phyloP scores from a whole-genome alignment of 2,329 filamentous ascomycete species.

The Onygenales sp. region DNA sequence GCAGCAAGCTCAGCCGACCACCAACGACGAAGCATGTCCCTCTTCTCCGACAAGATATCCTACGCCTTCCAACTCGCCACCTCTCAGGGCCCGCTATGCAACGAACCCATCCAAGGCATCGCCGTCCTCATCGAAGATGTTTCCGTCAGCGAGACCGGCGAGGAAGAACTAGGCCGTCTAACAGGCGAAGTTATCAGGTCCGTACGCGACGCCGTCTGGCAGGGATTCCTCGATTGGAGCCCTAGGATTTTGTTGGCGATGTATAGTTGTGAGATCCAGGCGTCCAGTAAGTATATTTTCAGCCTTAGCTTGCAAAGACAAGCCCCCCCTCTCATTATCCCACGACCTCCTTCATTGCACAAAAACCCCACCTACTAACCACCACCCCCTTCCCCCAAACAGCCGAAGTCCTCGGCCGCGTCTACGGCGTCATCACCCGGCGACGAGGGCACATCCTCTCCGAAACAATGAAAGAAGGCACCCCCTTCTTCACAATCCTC shows the following conservation, averaged over 20 bases:
- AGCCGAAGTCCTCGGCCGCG: conserved; percentile 86
- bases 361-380: conserved; percentile 9
- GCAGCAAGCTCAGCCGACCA: conserved; percentile 1
- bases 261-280: conserved; percentile 97
- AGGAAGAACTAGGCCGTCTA: conserved; percentile 60
- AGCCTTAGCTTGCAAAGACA: neutral
- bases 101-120: conserved; percentile 86
- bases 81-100: conserved; percentile 78
- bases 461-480: conserved; percentile 88
- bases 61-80: conserved; percentile 93
- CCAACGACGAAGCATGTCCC: conserved; percentile 36
- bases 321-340: neutral
- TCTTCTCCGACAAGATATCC: conserved; percentile 80
- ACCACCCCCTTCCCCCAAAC: conserved; percentile 15
- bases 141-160: conserved; percentile 47
- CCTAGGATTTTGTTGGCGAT: conserved; percentile 92
- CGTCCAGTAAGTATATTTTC: conserved; percentile 54
- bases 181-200: conserved; percentile 91
- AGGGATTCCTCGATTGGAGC: conserved; percentile 90
- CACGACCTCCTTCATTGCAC: neutral
- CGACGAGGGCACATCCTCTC: conserved; percentile 81
- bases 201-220: conserved; percentile 70
- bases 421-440: conserved; percentile 95
- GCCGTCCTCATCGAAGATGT: conserved; percentile 85
- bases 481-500: conserved; percentile 90